Base-by-base conservation (phyloP, 108 stramenopile species). In the Conticribra guillardii region DNA sequence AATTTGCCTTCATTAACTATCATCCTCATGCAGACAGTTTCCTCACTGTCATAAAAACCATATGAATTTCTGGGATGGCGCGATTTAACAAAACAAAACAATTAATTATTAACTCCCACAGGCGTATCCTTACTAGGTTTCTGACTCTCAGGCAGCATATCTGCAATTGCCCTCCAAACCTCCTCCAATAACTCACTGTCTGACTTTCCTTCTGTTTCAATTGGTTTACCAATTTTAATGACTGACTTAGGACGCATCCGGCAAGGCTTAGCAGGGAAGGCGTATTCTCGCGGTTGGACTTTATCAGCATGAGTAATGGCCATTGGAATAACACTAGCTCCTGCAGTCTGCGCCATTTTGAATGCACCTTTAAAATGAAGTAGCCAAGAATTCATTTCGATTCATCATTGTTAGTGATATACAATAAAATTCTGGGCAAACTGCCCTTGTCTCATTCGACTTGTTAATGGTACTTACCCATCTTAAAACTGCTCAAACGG, bases 401-500 rank as follows among this genome's bases (percentile, higher is more conserved):
- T n/a, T n/a, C n/a, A n/a, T n/a, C n/a, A n/a, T n/a, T n/a, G n/a
- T n/a, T n/a, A n/a, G n/a, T n/a, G n/a, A n/a, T n/a, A n/a, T n/a
- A n/a, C n/a, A n/a, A n/a, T n/a, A n/a, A n/a, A n/a, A n/a, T n/a
- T n/a, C n/a, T n/a, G n/a, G n/a, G n/a, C n/a, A n/a, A n/a, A n/a
- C n/a, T n/a, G n/a, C n/a, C n/a, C n/a, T n/a, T n/a, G n/a, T n/a
- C n/a, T n/a, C n/a, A n/a, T n/a, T n/a, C n/a, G n/a, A n/a, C n/a
- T n/a, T n/a, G n/a, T n/a, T n/a, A n/a, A n/a, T n/a, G n/a, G n/a
- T n/a, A n/a, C n/a, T n/a, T n/a, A n/a, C 85, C 85, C 56, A 75
- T 78, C 78, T 87, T 87, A 54, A 87, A 87, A 24, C 77, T 67
- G 46, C 82, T 73, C 71, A 87, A 23, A 17, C 81, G 54, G 24